phyloP scores from a whole-genome alignment of 176 grass and related monocot genomes.

The Eremochloa ophiuroides region DNA sequence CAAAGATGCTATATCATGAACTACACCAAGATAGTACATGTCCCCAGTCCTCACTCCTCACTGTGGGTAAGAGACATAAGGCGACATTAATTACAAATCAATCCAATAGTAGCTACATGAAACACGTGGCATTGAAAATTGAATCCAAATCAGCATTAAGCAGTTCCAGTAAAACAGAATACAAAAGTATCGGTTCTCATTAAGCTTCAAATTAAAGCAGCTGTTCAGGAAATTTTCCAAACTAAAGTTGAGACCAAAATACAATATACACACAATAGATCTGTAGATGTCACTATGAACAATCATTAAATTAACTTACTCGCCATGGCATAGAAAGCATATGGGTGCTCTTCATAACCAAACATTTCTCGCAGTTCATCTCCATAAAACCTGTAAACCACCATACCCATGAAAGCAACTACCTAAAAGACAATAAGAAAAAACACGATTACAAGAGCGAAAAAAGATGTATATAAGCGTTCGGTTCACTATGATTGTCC shows the following conservation, averaged over 20 bases:
- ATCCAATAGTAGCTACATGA: not conserved
- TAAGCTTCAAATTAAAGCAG: not conserved
- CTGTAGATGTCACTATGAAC: constrained; percentile 18
- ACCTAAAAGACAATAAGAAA: constrained; percentile 63
- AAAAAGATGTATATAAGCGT: constrained; percentile 1
- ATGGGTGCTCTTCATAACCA: constrained; percentile 94
- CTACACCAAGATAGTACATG: constrained; percentile 1
- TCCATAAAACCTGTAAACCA: constrained; percentile 97
- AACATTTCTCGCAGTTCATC: constrained; percentile 99
- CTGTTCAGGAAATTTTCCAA: not conserved
- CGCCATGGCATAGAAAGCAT: constrained; percentile 92
- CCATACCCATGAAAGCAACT: constrained; percentile 85
- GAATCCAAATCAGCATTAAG: not conserved
- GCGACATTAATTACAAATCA: not conserved
- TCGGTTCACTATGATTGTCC: not conserved
- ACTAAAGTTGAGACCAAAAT: not conserved
- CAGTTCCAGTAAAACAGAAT: not conserved
- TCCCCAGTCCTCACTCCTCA: not conserved
- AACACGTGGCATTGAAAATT: not conserved
- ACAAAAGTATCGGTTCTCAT: constrained; percentile 14
- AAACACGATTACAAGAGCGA: constrained; percentile 27
- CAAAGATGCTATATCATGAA: constrained; percentile 12
- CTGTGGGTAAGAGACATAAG: not conserved
- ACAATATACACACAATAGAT: not conserved
- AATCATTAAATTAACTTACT: constrained; percentile 55